Conservation (phyloP, 305 asterid genomes). For the Fraxinus xanthoxyloides region DNA sequence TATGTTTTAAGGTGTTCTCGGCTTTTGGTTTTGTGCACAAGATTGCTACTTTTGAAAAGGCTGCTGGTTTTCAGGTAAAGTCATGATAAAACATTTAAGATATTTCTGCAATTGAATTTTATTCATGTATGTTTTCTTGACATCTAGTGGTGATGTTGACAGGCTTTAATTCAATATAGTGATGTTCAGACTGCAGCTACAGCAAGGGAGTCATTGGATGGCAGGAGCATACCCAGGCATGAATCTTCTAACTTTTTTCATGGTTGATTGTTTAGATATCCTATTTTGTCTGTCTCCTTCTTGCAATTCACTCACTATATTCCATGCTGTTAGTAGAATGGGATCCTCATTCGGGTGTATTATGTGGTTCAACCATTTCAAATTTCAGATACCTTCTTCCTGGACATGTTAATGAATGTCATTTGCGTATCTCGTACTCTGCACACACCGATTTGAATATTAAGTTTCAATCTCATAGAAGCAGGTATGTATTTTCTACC, state of each 20-base stretch:
- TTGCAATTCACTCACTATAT: background rate
- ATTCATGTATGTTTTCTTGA: conserved; percentile 5
- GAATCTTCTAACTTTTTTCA: conserved; percentile 22
- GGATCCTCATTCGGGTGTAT: conserved; percentile 18
- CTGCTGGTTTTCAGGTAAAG: conserved; percentile 83
- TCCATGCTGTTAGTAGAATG: background rate
- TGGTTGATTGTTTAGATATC: conserved; percentile 1
- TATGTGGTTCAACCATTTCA: conserved; percentile 7
- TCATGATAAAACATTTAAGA: conserved; percentile 13
- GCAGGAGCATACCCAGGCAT: conserved; percentile 83
- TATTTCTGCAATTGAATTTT: conserved; percentile 3
- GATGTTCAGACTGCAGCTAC: conserved; percentile 71
- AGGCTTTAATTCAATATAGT: conserved; percentile 78
- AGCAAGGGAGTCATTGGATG: conserved; percentile 79
- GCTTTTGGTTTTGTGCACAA: conserved; percentile 84
- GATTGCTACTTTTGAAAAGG: conserved; percentile 87
- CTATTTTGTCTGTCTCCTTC: background rate
- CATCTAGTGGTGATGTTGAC: conserved; percentile 21
- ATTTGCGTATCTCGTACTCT: conserved; percentile 78
- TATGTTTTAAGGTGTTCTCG: conserved; percentile 62
- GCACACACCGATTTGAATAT: conserved; percentile 84
- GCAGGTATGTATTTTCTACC: conserved; percentile 46
- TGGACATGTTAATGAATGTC: conserved; percentile 56
- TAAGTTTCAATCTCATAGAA: conserved; percentile 85
- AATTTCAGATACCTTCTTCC: conserved; percentile 78